Percentiles rank a stretch among this genome's conserved stretches.
phyloP scores from a whole-genome alignment of 225 moss, liverwort and hornwort species.

The Antitrichia curtipendula region DNA sequence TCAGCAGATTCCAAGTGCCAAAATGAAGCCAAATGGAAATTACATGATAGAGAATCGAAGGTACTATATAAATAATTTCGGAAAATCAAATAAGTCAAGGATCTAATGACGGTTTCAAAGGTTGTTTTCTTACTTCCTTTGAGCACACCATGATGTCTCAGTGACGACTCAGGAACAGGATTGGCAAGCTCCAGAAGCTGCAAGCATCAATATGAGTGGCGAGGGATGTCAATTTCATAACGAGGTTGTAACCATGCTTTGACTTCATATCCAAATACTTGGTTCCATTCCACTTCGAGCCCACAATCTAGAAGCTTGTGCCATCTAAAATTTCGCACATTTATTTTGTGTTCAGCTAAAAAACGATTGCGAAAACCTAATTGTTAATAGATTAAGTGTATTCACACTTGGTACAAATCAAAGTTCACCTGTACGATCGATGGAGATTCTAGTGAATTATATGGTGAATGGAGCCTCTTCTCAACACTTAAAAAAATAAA shows the following conservation, averaged over 20 bases:
- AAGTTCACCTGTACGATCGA: too few species aligned
- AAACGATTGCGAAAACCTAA: too few species aligned
- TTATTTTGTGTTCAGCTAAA: too few species aligned
- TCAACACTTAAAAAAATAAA: too few species aligned
- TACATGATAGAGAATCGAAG: not conserved
- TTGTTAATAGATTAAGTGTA: too few species aligned
- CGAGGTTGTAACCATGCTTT: not conserved
- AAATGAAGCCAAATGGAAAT: not conserved
- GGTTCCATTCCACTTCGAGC: too few species aligned
- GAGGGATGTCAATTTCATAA: not conserved
- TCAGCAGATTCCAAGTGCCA: not conserved
- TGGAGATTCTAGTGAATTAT: too few species aligned
- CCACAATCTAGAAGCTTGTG: too few species aligned
- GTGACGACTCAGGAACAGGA: constrained; percentile 17
- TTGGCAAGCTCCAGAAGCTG: constrained; percentile 26
- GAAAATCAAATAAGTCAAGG: not conserved
- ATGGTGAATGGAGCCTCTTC: too few species aligned
- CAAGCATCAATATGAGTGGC: not conserved
- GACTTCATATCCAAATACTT: not conserved
- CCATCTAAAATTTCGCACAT: too few species aligned
- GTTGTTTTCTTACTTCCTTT: constrained; percentile 26
- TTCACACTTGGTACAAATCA: too few species aligned
- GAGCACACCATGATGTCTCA: not conserved
- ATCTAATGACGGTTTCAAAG: not conserved
- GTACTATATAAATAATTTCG: not conserved